phyloP scores from a whole-genome alignment of 2,329 filamentous ascomycete genomes.

The Aspergillus sp. region DNA sequence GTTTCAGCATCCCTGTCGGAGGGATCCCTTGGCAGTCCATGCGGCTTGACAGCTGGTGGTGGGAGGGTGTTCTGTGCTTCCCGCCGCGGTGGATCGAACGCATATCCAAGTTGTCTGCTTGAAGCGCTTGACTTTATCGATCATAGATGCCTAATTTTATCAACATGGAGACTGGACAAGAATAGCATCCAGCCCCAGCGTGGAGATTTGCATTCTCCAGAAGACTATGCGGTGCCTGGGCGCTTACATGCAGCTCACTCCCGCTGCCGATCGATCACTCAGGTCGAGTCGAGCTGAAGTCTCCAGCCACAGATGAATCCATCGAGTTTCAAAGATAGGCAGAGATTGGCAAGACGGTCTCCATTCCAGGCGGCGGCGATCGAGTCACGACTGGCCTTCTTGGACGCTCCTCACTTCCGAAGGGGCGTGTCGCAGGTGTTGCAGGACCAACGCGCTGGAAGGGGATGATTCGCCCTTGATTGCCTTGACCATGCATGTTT shows the following conservation, averaged over 20 bases:
- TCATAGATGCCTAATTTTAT: background rate
- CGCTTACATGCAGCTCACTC: constrained; percentile 10
- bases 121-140: background rate
- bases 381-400: background rate
- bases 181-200: constrained; percentile 9
- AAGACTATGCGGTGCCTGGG: background rate
- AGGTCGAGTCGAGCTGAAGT: constrained; percentile 7
- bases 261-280: constrained; percentile 12
- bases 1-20: constrained; percentile 20
- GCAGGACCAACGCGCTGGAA: constrained; percentile 11
- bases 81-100: constrained; percentile 1
- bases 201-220: background rate
- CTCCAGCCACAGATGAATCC: constrained; percentile 3
- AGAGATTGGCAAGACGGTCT: background rate
- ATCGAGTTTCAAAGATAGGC: constrained; percentile 7
- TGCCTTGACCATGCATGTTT: constrained; percentile 10
- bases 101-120: background rate
- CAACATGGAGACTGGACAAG: constrained; percentile 1
- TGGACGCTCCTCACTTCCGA: background rate
- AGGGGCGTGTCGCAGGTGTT: constrained; percentile 12
- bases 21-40: constrained; percentile 2
- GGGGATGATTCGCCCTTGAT: constrained; percentile 17
- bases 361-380: background rate
- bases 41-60: background rate
- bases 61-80: constrained; percentile 26